Conservation (phyloP, 495 filamentous ascomycete species). For the Podospora pseudoanserina region DNA sequence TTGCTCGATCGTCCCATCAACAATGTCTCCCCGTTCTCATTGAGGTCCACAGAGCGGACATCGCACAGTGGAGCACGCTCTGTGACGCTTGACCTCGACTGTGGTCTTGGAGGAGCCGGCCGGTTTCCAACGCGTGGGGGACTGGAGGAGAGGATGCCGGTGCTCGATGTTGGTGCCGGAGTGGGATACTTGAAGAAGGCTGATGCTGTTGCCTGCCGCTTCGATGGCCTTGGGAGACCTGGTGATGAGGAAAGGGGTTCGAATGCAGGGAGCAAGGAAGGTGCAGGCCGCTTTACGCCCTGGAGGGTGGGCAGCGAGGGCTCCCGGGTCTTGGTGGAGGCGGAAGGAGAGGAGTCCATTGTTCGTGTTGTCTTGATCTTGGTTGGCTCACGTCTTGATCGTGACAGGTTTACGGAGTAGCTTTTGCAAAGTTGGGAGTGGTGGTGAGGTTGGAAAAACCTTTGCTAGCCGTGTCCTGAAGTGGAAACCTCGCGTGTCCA, state of each 20-base stretch:
- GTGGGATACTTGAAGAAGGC: conserved; percentile 72
- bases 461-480: conserved; percentile 9
- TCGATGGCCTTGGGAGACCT: conserved; percentile 66
- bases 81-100: conserved; percentile 63
- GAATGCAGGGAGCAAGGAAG: conserved; percentile 84
- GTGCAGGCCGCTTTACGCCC: conserved; percentile 73
- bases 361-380: background rate
- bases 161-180: conserved; percentile 88
- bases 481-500: conserved; percentile 15
- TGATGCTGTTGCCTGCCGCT: conserved; percentile 59
- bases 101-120: conserved; percentile 44
- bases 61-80: conserved; percentile 82
- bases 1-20: conserved; percentile 90
- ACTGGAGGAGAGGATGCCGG: conserved; percentile 85
- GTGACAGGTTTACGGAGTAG: conserved; percentile 21
- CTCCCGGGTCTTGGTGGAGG: conserved; percentile 25
- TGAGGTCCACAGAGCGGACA: conserved; percentile 74
- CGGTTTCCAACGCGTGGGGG: conserved; percentile 60
- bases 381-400: conserved; percentile 19
- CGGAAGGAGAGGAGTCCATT: conserved; percentile 35
- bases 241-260: conserved; percentile 91
- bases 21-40: conserved; percentile 74
- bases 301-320: conserved; percentile 47
- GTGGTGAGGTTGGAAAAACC: conserved; percentile 7
- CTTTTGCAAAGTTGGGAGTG: background rate